These are phyloP conservation scores for Pseudonitzschia multiseries DNA, from an alignment of 108 stramenopile genomes.

Conservation along the genomic window DNA sequence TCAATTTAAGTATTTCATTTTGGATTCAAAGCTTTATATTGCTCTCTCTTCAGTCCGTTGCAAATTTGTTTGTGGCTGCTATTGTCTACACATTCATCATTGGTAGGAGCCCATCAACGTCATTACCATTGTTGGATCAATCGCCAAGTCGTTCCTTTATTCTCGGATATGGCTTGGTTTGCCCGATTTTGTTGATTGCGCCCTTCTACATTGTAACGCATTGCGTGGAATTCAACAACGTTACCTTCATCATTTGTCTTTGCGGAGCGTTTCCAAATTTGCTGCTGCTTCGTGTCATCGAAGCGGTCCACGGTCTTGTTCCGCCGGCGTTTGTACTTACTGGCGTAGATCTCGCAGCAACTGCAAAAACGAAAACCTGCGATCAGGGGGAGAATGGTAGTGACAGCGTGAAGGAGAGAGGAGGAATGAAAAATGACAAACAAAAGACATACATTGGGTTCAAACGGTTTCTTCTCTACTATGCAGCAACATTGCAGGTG, in stretches of 20 bases:
- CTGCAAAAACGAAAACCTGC: not conserved
- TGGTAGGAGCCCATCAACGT: not conserved
- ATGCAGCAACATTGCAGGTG: slow-evolving; percentile 31
- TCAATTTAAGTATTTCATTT: slow-evolving; percentile 11
- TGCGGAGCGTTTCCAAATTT: slow-evolving; percentile 21
- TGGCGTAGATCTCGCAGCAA: not conserved
- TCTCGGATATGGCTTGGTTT: slow-evolving; percentile 28
- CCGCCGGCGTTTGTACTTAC: not conserved
- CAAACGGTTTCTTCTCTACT: slow-evolving; percentile 20
- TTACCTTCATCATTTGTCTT: slow-evolving; percentile 21
- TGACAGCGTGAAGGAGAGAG: no score
- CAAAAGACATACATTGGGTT: not conserved
- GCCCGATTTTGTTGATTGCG: slow-evolving; percentile 12
- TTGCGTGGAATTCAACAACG: slow-evolving; percentile 4
- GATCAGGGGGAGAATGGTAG: no score
- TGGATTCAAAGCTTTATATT: slow-evolving; percentile 30
- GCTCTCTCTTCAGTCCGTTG: slow-evolving; percentile 21
- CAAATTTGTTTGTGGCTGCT: slow-evolving; percentile 27
- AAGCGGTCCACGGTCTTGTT: slow-evolving; percentile 16
- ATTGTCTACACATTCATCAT: slow-evolving; percentile 29
- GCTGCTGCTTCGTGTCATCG: slow-evolving; percentile 16
- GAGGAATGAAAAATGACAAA: no score
- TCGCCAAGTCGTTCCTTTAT: not conserved
- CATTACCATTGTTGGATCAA: not conserved
- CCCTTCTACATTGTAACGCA: slow-evolving; percentile 6